A percentile compares a stretch with the other conserved stretches of the same genome.
These are phyloP conservation scores for Wickerhamomyces tratensis DNA, from an alignment of 805 yeast species.

Conservation along the genomic window DNA sequence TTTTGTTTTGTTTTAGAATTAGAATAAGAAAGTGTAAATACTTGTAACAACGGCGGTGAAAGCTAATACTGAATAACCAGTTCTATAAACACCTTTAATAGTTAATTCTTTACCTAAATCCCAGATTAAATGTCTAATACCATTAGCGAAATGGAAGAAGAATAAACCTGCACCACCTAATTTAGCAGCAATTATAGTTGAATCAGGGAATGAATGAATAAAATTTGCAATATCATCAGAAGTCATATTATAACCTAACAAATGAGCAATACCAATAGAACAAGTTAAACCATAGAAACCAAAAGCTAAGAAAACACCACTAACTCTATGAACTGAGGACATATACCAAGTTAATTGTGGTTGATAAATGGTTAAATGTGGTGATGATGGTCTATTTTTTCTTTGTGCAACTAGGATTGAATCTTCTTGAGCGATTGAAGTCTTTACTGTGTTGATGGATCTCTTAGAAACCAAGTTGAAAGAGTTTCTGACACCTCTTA, in stretches of 20 bases:
- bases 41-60: constrained; percentile 48
- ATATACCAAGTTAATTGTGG: constrained; percentile 82
- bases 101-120: constrained; percentile 77
- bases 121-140: constrained; percentile 92
- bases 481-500: too few relatives aligned
- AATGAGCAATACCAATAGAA: constrained; percentile 61
- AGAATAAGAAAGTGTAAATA: constrained; percentile 20
- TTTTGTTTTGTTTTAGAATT: too few relatives aligned
- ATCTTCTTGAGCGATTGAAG: constrained; percentile 56
- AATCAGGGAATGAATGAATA: constrained; percentile 50
- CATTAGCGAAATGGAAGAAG: constrained; percentile 78
- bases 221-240: constrained; percentile 23
- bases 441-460: constrained; percentile 29
- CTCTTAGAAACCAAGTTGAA: constrained; percentile 1
- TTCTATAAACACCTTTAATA: constrained; percentile 80
- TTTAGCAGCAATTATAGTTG: constrained; percentile 55
- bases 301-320: constrained; percentile 76
- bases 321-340: constrained; percentile 77
- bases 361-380: constrained; percentile 83
- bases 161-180: constrained; percentile 72
- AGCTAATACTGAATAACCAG: constrained; percentile 81
- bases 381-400: constrained; percentile 80
- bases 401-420: constrained; percentile 73
- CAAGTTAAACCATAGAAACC: constrained; percentile 72
- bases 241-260: constrained; percentile 41